These are phyloP conservation scores for Fusarium proliferatum DNA, from an alignment of 2,329 filamentous ascomycete species.

Conservation along the genomic window DNA sequence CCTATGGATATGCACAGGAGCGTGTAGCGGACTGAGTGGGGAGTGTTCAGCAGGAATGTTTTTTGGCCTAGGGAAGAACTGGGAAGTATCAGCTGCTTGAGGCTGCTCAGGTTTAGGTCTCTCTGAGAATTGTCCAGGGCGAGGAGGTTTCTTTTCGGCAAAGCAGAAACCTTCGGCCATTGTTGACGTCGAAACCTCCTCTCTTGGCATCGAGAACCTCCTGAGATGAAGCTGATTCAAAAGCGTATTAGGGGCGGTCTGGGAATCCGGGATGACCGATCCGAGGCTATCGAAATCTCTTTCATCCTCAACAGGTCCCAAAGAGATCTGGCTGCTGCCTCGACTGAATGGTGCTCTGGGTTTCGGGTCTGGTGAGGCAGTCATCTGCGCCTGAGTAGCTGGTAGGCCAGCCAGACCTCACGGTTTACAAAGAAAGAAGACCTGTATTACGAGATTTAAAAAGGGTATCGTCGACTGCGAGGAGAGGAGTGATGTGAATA, in stretches of 20 bases:
- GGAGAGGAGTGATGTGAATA: neutral
- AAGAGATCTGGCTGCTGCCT: constrained; percentile 14
- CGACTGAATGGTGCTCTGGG: neutral
- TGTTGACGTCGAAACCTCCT: constrained; percentile 36
- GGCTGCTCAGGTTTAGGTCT: constrained; percentile 22
- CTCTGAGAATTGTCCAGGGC: constrained; percentile 39
- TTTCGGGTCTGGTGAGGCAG: neutral
- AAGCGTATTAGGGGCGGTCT: neutral
- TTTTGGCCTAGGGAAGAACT: neutral
- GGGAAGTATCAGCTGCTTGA: neutral
- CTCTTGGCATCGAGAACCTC: constrained; percentile 22
- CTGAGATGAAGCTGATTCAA: constrained; percentile 2
- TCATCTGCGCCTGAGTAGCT: constrained; percentile 1
- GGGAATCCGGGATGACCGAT: constrained; percentile 23
- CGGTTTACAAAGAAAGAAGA: neutral
- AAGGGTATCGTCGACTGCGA: neutral
- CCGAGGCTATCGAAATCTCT: constrained; percentile 13
- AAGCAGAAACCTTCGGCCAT: constrained; percentile 42
- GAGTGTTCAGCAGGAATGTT: neutral
- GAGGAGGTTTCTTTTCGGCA: constrained; percentile 30
- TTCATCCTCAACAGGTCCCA: constrained; percentile 13
- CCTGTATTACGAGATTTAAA: neutral
- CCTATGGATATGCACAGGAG: neutral
- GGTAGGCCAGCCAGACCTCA: neutral
- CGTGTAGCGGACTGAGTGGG: neutral